Base-by-base conservation (phyloP, 2,329 filamentous ascomycete genomes). In the Macroventuria anomochaeta region DNA sequence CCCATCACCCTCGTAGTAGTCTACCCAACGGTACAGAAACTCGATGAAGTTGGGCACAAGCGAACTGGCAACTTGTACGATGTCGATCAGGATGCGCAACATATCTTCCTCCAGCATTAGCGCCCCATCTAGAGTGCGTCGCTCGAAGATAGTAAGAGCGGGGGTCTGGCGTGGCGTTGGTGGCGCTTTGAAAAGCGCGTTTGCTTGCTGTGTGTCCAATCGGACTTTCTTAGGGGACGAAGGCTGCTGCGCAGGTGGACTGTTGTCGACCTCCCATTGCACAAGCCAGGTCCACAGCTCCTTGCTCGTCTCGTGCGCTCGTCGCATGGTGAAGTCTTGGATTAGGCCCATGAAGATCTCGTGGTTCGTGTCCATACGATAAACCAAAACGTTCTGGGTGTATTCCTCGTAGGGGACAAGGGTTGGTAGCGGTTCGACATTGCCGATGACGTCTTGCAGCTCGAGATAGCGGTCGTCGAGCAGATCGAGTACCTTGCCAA, bases 21-120 rank as follows among this genome's bases (percentile, higher is more conserved):
- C 71, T 41, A 74, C 55, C 63, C 65, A 69, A 5, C 62, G 59
- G 37, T 74, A 74, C 7, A 74, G 49, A 21, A 71, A 71, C 37
- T 74, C 71, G 31, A 74, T 62, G 23, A 66, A 70, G 47, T 73
- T 74, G 1, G 71, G 71, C 2, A 74, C 63, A 13, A 71, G 43
- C 7, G 46, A 51, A 46, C 57, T 62, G 7, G 61, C 48, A 7
- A 60, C 61, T 32, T 72, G 69, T 5, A 73, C 59, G 20, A 73
- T 73, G 21, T 71, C 66, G 38, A 72, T 61, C 23, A 73, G 46
- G 21, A 69, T 65, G 3, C 69, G 62, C 17, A 71, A 28, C 56
- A 72, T 61, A 2, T 70, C 64, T 10, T 68, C 65, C 25, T 70
- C 59, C 28, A 62, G 48, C 42, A 68, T 58, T n/a, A 74, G 44